Percentiles rank a stretch among this genome's conserved stretches.
These are phyloP conservation scores for Lenzites betulinus DNA, from an alignment of 768 basidiomycete genomes.

Conservation along the genomic window DNA sequence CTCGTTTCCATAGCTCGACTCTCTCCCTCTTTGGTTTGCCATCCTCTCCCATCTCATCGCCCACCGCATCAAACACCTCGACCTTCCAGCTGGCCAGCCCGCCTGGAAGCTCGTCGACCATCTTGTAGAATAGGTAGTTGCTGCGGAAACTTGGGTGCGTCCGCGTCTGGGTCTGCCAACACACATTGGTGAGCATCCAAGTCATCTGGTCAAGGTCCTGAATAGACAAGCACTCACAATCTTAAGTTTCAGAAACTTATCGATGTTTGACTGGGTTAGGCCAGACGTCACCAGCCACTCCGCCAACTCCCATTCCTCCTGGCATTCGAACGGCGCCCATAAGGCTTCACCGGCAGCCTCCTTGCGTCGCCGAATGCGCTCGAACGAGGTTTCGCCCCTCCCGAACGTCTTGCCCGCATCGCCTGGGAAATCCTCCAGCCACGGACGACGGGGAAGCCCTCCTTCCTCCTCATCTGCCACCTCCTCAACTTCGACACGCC, in stretches of 20 bases:
- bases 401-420: conserved; percentile 1
- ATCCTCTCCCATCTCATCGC: conserved; percentile 15
- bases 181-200: neutral
- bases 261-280: conserved; percentile 28
- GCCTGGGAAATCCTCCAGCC: conserved; percentile 15
- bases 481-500: too few species aligned
- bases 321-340: conserved; percentile 31
- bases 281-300: conserved; percentile 35
- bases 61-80: conserved; percentile 16
- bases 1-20: conserved; percentile 28
- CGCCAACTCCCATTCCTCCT: conserved; percentile 38
- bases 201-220: too few species aligned
- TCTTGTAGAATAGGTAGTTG: conserved; percentile 26
- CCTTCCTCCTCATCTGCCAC: conserved; percentile 15
- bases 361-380: conserved; percentile 11
- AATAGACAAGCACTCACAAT: conserved; percentile 25
- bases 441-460: conserved; percentile 9
- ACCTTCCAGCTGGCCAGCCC: conserved; percentile 30
- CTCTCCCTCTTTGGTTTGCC: conserved; percentile 10
- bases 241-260: conserved; percentile 36
- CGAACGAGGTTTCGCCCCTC: conserved; percentile 20
- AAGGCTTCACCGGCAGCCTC: neutral
- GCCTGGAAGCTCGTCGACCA: conserved; percentile 30
- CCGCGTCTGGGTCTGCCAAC: conserved; percentile 21
- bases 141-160: conserved; percentile 30